phyloP scores from a whole-genome alignment of 2,329 filamentous ascomycete genomes.

The Plectosphaerella sp. region DNA sequence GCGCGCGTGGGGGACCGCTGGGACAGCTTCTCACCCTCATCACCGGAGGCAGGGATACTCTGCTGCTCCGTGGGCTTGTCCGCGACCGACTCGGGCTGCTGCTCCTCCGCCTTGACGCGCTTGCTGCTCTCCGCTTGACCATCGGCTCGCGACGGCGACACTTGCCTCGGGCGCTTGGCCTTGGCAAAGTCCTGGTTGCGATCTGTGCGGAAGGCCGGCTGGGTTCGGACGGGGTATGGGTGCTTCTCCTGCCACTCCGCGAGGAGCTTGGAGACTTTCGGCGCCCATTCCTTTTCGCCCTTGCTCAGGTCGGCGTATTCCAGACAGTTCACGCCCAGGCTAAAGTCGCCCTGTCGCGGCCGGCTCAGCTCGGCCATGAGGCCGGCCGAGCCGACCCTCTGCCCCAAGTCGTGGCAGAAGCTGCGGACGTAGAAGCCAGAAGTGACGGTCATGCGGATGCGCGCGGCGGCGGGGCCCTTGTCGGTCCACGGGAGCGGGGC shows the following conservation, averaged over 20 bases:
- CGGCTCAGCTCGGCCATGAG: constrained; percentile 84
- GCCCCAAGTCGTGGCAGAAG: constrained; percentile 85
- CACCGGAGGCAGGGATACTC: constrained; percentile 10
- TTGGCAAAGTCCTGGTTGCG: constrained; percentile 4
- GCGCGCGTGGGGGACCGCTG: not conserved
- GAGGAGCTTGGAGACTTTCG: constrained; percentile 56
- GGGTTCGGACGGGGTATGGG: constrained; percentile 16
- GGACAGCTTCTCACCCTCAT: constrained; percentile 6
- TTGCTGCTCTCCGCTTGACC: constrained; percentile 3
- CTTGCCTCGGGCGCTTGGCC: constrained; percentile 3
- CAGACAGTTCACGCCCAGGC: constrained; percentile 65
- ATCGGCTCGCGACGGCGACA: constrained; percentile 4
- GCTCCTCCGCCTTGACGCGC: constrained; percentile 11
- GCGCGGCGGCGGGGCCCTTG: constrained; percentile 69
- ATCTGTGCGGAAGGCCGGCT: constrained; percentile 8
- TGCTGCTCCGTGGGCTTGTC: constrained; percentile 7
- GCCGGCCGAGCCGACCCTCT: constrained; percentile 73
- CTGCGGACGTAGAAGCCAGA: constrained; percentile 96
- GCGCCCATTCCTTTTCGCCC: constrained; percentile 79
- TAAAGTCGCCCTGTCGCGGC: constrained; percentile 76
- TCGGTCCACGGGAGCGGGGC: constrained; percentile 53
- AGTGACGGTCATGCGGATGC: constrained; percentile 85
- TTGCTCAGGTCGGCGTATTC: constrained; percentile 73
- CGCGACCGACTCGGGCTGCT: constrained; percentile 9
- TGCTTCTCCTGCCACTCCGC: constrained; percentile 31